Evolutionary conservation across 768 basidiomycete species (phyloP), one percentile per base, ranked within the genome.

Genomic region (Pseudohyphozyma bogoriensis): DNA sequence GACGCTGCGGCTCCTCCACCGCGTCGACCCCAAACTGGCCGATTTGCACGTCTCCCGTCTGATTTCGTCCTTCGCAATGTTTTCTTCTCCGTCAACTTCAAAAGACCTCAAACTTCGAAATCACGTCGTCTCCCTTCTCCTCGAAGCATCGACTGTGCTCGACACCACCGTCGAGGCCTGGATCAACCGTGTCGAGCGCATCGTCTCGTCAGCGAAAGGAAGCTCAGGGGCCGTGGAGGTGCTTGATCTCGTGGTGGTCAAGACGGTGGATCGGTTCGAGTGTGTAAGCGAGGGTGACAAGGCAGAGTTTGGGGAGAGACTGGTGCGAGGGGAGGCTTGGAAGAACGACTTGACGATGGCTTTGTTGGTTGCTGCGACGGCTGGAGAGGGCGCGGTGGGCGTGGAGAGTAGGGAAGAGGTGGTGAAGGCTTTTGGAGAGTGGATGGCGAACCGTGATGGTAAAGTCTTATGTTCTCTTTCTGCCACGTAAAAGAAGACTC

Each of bases 331-430:
- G 33, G 50, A 28, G 6, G 45, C 28, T 35, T 60, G 59, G 59
- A 39, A 11, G 29, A 5, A 12, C 33, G 26, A 42, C 24, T 33
- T 52, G 4, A 58, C 45, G 40, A 18, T 50, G 20, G 63, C 59
- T 0, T 8, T 60, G 16, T 7, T 57, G 28, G 46, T 58, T 1
- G 63, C 63, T 13, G 63, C 55, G 18, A 55, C 40, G 10, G 47
- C 33, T 13, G 50, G 50, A 8, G 32, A 24, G 33, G 50, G 50
- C 8, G 20, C 37, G 31, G 29, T 9, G 13, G 45, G 20, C 2
- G 32, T 15, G 20, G 31, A 56, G 5, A 39, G 32, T 26, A 12
- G 15, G 9, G 52, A 26, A 26, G 13, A 16, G 44, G 53, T 26
- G 1, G 47, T 46, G 5, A 5, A 5, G 16, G 32, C 18, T 12